These are phyloP conservation scores for Geotrichum bryndzae DNA, from an alignment of 1,139 yeast species.

Conservation along the genomic window DNA sequence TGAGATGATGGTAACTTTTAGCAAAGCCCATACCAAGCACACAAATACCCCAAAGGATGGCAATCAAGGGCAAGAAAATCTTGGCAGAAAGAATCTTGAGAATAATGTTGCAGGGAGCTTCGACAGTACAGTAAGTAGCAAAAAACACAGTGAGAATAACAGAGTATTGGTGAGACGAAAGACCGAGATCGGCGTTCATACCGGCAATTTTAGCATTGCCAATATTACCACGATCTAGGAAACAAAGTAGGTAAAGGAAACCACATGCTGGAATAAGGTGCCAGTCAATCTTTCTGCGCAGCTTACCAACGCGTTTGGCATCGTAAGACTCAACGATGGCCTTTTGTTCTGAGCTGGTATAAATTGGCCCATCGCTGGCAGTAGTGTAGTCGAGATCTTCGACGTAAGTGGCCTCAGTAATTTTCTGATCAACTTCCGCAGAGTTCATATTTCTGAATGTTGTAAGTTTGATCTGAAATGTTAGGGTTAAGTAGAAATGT, in stretches of 20 bases:
- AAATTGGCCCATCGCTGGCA: not conserved
- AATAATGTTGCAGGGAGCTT: conserved; percentile 21
- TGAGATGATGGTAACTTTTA: not conserved
- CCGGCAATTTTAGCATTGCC: conserved; percentile 58
- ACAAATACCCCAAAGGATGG: conserved; percentile 13
- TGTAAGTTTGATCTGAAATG: not conserved
- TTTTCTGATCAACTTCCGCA: not conserved
- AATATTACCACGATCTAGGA: conserved; percentile 53
- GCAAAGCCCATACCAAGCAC: conserved; percentile 13
- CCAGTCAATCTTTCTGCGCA: conserved; percentile 46
- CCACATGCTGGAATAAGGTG: conserved; percentile 53
- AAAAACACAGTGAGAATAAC: conserved; percentile 17
- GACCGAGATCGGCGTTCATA: conserved; percentile 43
- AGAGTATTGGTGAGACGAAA: conserved; percentile 16
- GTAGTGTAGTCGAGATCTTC: conserved; percentile 2
- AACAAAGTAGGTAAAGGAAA: conserved; percentile 46
- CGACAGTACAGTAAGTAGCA: conserved; percentile 27
- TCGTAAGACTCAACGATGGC: conserved; percentile 8
- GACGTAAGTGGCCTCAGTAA: not conserved
- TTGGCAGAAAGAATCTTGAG: conserved; percentile 18
- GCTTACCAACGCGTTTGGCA: conserved; percentile 23
- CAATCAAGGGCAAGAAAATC: conserved; percentile 10
- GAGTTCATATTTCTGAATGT: not conserved
- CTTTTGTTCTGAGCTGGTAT: not conserved
- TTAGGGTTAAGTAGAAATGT: not conserved